These are phyloP conservation scores for Mitragyna speciosa DNA, from an alignment of 257 asterid genomes.

Conservation along the genomic window DNA sequence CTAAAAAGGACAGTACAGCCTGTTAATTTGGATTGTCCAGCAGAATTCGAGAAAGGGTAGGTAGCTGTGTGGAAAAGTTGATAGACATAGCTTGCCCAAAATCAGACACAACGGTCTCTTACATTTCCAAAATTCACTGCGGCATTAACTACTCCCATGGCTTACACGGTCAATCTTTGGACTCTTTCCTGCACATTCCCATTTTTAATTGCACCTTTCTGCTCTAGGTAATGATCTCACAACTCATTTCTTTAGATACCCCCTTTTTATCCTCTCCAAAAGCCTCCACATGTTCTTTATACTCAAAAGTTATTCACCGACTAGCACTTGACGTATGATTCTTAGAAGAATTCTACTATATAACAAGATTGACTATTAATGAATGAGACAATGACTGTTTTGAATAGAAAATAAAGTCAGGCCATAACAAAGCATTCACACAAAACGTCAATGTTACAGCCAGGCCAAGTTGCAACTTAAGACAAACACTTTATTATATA, in stretches of 20 bases:
- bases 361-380: neutral
- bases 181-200: neutral
- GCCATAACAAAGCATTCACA: neutral
- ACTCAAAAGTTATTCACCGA: neutral
- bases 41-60: neutral
- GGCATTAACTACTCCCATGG: neutral
- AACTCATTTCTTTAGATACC: neutral
- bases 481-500: neutral
- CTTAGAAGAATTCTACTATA: neutral
- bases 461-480: neutral
- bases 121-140: neutral
- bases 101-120: neutral
- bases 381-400: too few relatives aligned
- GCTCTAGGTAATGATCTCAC: neutral
- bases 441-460: neutral
- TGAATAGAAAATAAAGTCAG: neutral
- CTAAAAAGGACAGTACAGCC: neutral
- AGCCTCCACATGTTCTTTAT: too few relatives aligned
- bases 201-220: neutral
- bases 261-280: too few relatives aligned
- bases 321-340: neutral
- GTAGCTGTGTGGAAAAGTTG: neutral
- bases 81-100: neutral
- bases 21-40: too few relatives aligned
- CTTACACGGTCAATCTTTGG: neutral